Conservation (phyloP, 495 filamentous ascomycete species). For the Collariella sp. region DNA sequence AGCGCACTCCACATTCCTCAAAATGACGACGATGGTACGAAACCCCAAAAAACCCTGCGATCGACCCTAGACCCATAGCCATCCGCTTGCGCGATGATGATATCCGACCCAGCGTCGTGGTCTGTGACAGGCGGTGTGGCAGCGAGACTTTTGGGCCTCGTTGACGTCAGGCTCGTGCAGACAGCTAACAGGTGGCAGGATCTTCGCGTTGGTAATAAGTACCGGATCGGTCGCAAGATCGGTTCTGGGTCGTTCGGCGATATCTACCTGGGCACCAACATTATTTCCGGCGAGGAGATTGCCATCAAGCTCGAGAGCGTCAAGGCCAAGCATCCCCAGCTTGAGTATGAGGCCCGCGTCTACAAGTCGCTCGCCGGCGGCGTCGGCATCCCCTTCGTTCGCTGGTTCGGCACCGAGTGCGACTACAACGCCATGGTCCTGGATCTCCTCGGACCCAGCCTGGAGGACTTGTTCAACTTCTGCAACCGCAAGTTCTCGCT, state of each 20-base stretch:
- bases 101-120: not conserved
- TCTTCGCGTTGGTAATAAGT: slow-evolving; percentile 99
- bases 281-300: slow-evolving; percentile 99
- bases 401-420: slow-evolving; percentile 99
- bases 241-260: slow-evolving; percentile 98
- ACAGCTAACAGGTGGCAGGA: slow-evolving; percentile 48
- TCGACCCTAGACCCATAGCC: too few species aligned
- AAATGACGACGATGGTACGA: slow-evolving; percentile 47
- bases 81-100: not conserved
- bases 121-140: not conserved
- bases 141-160: not conserved
- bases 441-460: slow-evolving; percentile 89
- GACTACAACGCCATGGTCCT: slow-evolving; percentile 99
- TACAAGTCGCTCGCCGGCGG: slow-evolving; percentile 99
- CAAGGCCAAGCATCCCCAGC: slow-evolving; percentile 98
- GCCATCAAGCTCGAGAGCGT: slow-evolving; percentile 99
- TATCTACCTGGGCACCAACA: slow-evolving; percentile 99
- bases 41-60: not conserved
- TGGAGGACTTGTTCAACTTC: slow-evolving; percentile 99
- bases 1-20: slow-evolving; percentile 11
- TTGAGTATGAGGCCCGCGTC: slow-evolving; percentile 98
- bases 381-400: slow-evolving; percentile 97
- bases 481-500: slow-evolving; percentile 99
- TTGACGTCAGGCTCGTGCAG: not conserved
- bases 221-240: slow-evolving; percentile 99